These are phyloP conservation scores for Myriangium duriaei DNA, from an alignment of 2,329 filamentous ascomycete genomes.

Conservation along the genomic window DNA sequence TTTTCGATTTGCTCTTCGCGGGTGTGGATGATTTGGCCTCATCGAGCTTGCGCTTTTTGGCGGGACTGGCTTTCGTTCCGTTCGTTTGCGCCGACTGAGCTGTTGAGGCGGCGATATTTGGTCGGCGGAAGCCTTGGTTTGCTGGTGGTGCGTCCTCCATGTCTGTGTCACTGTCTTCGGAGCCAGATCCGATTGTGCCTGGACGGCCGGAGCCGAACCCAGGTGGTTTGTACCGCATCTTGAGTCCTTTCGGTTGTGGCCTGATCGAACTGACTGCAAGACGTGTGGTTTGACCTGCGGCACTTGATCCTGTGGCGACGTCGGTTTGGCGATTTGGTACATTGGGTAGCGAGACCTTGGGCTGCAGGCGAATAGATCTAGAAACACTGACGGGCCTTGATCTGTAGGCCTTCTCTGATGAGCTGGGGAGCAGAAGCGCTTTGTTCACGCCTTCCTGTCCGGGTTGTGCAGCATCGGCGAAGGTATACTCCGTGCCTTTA, in stretches of 20 bases:
- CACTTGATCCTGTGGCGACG: constrained; percentile 27
- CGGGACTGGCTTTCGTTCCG: neutral
- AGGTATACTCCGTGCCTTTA: constrained; percentile 47
- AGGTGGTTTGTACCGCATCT: constrained; percentile 54
- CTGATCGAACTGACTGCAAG: constrained; percentile 23
- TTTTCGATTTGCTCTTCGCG: neutral
- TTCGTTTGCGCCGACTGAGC: neutral
- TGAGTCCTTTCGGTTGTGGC: constrained; percentile 55
- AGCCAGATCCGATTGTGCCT: constrained; percentile 31
- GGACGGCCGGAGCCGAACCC: constrained; percentile 39
- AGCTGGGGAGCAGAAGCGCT: constrained; percentile 17
- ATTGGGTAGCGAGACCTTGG: constrained; percentile 43
- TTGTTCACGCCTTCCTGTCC: constrained; percentile 12
- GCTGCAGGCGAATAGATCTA: constrained; percentile 46
- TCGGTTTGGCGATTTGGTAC: constrained; percentile 29
- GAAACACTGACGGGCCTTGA: neutral
- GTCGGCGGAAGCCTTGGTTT: constrained; percentile 13
- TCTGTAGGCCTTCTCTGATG: constrained; percentile 39
- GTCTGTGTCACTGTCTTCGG: constrained; percentile 23
- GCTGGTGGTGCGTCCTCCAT: constrained; percentile 16
- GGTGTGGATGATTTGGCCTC: neutral
- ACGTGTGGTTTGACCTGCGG: constrained; percentile 18
- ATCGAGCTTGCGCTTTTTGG: constrained; percentile 7
- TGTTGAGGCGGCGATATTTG: neutral
- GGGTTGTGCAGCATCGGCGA: constrained; percentile 13